Evolutionary conservation across 2,329 filamentous ascomycete genomes (phyloP).

Genomic region (Paraconiothyrium brasiliense): DNA sequence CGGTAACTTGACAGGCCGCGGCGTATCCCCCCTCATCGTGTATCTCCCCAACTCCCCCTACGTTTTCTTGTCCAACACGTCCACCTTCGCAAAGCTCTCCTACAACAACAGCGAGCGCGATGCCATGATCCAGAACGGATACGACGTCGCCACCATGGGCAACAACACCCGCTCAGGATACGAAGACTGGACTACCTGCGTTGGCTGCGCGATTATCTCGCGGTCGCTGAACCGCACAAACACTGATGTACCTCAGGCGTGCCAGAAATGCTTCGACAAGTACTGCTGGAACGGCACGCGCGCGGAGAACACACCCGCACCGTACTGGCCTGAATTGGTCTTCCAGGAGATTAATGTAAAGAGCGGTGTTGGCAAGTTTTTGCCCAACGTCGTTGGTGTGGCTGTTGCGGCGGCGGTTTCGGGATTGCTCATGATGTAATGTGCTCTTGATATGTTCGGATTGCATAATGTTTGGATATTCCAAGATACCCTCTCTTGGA

Average conservation of each 20-base stretch:
- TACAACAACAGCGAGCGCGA: slow-evolving; percentile 76
- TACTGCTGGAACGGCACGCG: slow-evolving; percentile 95
- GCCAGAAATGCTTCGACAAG: slow-evolving; percentile 75
- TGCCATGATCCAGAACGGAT: slow-evolving; percentile 85
- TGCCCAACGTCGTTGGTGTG: slow-evolving; percentile 34
- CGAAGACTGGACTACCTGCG: slow-evolving; percentile 79
- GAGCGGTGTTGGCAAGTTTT: slow-evolving; percentile 35
- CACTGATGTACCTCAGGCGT: slow-evolving; percentile 74
- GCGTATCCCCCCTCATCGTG: slow-evolving; percentile 74
- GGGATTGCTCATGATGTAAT: slow-evolving; percentile 18
- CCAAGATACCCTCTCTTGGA: not conserved
- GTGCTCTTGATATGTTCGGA: not conserved
- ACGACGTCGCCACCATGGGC: slow-evolving; percentile 80
- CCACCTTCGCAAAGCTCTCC: slow-evolving; percentile 72
- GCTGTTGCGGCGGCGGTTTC: slow-evolving; percentile 30
- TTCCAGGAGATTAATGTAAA: slow-evolving; percentile 28
- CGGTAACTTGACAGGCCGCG: slow-evolving; percentile 66
- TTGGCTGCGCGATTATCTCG: slow-evolving; percentile 84
- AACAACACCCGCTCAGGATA: slow-evolving; percentile 80
- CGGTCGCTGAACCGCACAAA: slow-evolving; percentile 77
- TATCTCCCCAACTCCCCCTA: slow-evolving; percentile 92
- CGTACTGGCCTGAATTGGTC: slow-evolving; percentile 40
- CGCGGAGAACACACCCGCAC: slow-evolving; percentile 46
- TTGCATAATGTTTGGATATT: slow-evolving; percentile 4
- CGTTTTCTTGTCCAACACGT: slow-evolving; percentile 77